Evolutionary conservation across 2,329 filamentous ascomycete genomes (phyloP).

Genomic region (Cladophialophora immunda): DNA sequence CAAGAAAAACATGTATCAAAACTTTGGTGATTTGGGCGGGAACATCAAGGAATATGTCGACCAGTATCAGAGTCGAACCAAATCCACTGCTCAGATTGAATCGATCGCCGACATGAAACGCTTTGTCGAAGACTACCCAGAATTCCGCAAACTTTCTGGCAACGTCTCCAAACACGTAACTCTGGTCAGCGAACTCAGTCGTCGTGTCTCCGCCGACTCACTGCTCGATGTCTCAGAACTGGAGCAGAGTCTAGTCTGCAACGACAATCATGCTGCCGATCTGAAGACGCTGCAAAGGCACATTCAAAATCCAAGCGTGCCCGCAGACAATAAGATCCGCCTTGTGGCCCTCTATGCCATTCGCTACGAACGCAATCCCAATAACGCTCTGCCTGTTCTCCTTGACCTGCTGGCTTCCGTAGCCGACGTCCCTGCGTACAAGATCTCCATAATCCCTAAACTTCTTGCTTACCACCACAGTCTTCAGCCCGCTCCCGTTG

Average conservation of each 20-base stretch:
- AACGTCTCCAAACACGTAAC: slow-evolving; percentile 99
- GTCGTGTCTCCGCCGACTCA: slow-evolving; percentile 83
- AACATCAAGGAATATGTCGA: slow-evolving; percentile 99
- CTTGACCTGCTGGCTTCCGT: slow-evolving; percentile 85
- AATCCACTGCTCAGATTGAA: slow-evolving; percentile 93
- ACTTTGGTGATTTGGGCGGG: slow-evolving; percentile 93
- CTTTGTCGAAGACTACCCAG: slow-evolving; percentile 98
- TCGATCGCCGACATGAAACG: slow-evolving; percentile 99
- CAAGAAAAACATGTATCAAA: slow-evolving; percentile 98
- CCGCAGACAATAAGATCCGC: slow-evolving; percentile 82
- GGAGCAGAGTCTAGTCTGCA: slow-evolving; percentile 95
- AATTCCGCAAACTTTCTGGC: slow-evolving; percentile 94
- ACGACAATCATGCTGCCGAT: slow-evolving; percentile 90
- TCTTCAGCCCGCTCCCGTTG: slow-evolving; percentile 77
- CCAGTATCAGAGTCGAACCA: slow-evolving; percentile 97
- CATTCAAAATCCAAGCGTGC: slow-evolving; percentile 80
- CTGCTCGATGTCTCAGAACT: slow-evolving; percentile 96
- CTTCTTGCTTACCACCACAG: slow-evolving; percentile 87
- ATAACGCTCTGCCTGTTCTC: slow-evolving; percentile 82
- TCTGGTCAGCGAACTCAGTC: slow-evolving; percentile 89
- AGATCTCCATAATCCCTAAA: slow-evolving; percentile 81
- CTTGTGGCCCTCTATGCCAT: slow-evolving; percentile 94
- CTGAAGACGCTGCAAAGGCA: slow-evolving; percentile 91
- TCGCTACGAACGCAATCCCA: slow-evolving; percentile 86
- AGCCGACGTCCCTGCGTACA: slow-evolving; percentile 78